Base-by-base conservation (phyloP, 2,329 filamentous ascomycete species). In the Ophiosphaerella narmari region DNA sequence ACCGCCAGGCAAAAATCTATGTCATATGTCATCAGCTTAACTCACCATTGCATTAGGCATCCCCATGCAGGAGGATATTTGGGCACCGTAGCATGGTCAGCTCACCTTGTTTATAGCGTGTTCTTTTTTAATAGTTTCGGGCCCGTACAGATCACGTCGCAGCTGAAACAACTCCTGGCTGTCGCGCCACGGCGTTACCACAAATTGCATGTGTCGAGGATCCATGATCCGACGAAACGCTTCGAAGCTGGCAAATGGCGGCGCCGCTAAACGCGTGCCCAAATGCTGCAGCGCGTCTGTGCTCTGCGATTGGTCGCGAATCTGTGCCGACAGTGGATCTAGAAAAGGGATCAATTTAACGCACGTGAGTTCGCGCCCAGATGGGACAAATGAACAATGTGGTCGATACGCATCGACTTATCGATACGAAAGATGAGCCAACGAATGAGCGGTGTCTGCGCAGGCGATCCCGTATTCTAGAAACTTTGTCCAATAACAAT, bases 161-260 rank as follows among this genome's bases (percentile, higher is more conserved):
- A 91, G 83, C 41, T 77, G 72, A 49, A 90, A 79, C 53, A 92
- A 82, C 68, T 91, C 87, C 50, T 75, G 67, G 46, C 79, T 81
- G 70, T 83, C 76, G 57, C 87, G 85, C 88, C 88, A 91, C 31
- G 87, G 87, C 46, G 87, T 90, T 65, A 88, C 85, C 55, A 87
- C 80, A 74, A 89, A 90, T 26, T 50, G 45, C 12, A 14, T 37
- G 14, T 33, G 23, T 21, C 39, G 45, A 14, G 38, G 14, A 37
- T 59, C 59, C 59, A 62, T 64, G 44, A 21, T 36, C 37, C 48
- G 42, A 35, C 38, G 34, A 32, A 21, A 45, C 16, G 11, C 32
- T 26, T 24, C 42, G 33, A 39, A 29, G 35, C 23, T n/a, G 26
- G 34, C 34, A 38, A 38, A 38, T 45, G 16, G 24, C 26, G 26